Evolutionary conservation across 106 monocot species (phyloP).

Genomic region (Dioscorea zingiberensis): DNA sequence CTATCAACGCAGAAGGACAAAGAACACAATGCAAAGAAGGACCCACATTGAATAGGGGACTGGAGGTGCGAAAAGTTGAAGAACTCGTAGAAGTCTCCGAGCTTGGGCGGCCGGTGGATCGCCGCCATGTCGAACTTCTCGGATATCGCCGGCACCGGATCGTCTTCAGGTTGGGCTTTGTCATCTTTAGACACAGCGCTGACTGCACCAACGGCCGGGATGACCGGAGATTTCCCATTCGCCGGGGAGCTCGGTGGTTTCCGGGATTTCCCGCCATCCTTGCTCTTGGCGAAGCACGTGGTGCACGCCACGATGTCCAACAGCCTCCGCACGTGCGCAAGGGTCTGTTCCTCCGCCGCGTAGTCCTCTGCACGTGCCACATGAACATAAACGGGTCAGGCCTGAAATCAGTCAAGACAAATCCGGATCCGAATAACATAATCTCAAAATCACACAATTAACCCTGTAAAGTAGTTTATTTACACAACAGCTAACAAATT

Average conservation of each 20-base stretch:
- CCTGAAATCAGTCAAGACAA: too few relatives aligned
- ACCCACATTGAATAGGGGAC: conserved; percentile 67
- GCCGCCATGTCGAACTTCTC: conserved; percentile 92
- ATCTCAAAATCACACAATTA: too few relatives aligned
- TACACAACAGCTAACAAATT: too few relatives aligned
- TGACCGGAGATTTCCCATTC: not conserved
- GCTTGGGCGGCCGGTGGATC: conserved; percentile 77
- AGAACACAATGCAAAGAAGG: not conserved
- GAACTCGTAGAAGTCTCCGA: conserved; percentile 91
- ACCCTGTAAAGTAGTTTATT: too few relatives aligned
- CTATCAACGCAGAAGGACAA: not conserved
- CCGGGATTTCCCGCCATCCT: conserved; percentile 2
- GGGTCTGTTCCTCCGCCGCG: conserved; percentile 33
- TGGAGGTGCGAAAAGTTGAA: conserved; percentile 74
- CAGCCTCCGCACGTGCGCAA: conserved; percentile 78
- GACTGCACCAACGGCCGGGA: not conserved
- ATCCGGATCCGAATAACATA: too few relatives aligned
- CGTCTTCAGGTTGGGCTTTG: conserved; percentile 2
- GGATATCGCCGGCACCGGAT: conserved; percentile 63
- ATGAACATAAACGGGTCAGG: too few relatives aligned
- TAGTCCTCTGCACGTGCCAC: conserved; percentile 64
- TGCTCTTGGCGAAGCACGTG: conserved; percentile 47
- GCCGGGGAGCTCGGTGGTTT: not conserved
- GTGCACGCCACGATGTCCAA: conserved; percentile 85
- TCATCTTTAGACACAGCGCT: too few relatives aligned